Conservation (phyloP, 306 rosid species). For the Argentina anserina region DNA sequence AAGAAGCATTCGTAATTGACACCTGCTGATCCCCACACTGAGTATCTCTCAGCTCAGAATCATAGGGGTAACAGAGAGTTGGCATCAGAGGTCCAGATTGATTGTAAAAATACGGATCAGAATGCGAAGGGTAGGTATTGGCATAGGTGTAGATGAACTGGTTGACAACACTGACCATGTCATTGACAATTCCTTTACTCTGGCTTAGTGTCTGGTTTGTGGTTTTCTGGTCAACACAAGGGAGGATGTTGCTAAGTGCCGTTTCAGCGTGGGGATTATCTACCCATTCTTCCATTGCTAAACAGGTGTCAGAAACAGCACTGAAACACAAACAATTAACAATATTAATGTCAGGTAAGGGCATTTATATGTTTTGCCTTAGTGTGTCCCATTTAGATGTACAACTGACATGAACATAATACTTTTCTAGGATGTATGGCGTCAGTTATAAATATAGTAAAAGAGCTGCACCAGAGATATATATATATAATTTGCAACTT, state of each 20-base stretch:
- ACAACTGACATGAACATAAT: neutral
- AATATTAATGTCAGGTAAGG: neutral
- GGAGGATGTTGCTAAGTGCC: conserved; percentile 86
- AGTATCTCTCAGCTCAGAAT: conserved; percentile 41
- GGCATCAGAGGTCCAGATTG: conserved; percentile 89
- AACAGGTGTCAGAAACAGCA: conserved; percentile 77
- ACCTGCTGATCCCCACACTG: conserved; percentile 72
- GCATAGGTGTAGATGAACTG: conserved; percentile 59
- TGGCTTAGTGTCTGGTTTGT: conserved; percentile 72
- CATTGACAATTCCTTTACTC: conserved; percentile 65
- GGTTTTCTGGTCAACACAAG: conserved; percentile 84
- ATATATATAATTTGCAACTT: neutral
- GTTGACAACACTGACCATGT: conserved; percentile 65
- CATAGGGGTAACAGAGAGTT: conserved; percentile 80
- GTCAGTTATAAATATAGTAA: neutral
- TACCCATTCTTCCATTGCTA: conserved; percentile 95
- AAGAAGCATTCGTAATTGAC: conserved; percentile 62
- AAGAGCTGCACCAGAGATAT: neutral
- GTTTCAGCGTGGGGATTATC: conserved; percentile 84
- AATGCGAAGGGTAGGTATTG: conserved; percentile 45
- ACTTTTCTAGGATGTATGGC: neutral
- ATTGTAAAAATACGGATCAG: conserved; percentile 45
- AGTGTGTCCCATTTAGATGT: neutral
- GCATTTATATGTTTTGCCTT: neutral
- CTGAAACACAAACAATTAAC: conserved; percentile 32